Percentiles rank a stretch among this genome's conserved stretches.
phyloP scores from a whole-genome alignment of 2,329 filamentous ascomycete species.

The Pestalotiopsis sp. region DNA sequence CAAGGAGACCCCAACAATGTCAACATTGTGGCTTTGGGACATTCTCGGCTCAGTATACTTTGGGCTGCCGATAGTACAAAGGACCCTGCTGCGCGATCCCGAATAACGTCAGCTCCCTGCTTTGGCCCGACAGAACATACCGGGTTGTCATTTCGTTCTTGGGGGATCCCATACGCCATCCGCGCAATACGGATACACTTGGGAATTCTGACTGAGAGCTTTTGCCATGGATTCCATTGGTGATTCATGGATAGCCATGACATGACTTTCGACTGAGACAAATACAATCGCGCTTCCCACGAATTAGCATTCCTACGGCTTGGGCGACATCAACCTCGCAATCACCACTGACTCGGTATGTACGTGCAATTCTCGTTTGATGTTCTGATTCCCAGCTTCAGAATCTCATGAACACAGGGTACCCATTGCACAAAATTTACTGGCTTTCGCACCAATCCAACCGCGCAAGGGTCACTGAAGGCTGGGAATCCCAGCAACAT shows the following conservation, averaged over 20 bases:
- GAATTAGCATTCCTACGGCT: background rate
- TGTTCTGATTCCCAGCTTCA: background rate
- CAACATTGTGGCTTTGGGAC: background rate
- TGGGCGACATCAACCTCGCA: background rate
- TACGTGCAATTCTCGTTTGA: background rate
- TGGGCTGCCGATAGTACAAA: background rate
- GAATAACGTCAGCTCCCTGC: background rate
- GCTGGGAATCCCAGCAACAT: background rate
- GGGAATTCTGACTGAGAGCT: too few relatives aligned
- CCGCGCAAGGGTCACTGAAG: background rate
- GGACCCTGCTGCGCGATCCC: background rate
- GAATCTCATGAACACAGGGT: background rate
- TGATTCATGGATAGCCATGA: background rate
- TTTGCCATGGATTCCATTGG: background rate
- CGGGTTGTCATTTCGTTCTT: background rate
- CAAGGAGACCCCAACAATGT: background rate
- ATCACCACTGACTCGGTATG: background rate
- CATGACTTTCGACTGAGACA: background rate
- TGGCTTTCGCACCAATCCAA: background rate
- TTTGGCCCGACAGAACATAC: background rate
- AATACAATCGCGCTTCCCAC: background rate
- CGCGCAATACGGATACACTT: background rate
- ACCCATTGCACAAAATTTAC: background rate
- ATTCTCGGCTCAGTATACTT: background rate
- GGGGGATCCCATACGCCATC: background rate